Evolutionary conservation across 176 grass and related monocot genomes (phyloP).

Genomic region (Triticum turgidum): DNA sequence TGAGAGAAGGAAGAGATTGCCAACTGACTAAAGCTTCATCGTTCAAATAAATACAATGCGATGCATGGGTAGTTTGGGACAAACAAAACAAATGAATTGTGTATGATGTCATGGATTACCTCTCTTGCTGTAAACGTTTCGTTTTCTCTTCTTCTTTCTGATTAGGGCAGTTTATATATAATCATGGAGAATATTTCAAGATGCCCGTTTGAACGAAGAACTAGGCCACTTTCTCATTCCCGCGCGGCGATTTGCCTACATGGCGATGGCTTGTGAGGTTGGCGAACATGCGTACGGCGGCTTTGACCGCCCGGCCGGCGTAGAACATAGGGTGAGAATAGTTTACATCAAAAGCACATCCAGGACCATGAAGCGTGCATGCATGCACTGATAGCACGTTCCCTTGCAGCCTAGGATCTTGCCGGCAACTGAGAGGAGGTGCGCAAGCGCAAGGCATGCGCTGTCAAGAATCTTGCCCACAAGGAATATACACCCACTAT

Average conservation of each 20-base stretch:
- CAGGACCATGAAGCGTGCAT: neutral
- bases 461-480: neutral
- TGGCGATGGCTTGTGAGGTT: neutral
- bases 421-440: no score
- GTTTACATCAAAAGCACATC: neutral
- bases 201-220: neutral
- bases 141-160: neutral
- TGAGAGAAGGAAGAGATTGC: neutral
- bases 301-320: neutral
- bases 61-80: neutral
- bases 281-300: neutral
- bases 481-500: neutral
- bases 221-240: neutral
- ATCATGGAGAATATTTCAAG: neutral
- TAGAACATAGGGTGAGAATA: neutral
- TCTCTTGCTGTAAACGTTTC: neutral
- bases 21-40: neutral
- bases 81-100: neutral
- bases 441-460: neutral
- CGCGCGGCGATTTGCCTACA: neutral
- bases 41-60: neutral
- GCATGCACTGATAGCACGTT: neutral
- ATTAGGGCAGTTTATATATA: no score
- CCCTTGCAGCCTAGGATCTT: neutral
- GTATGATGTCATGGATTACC: neutral